phyloP scores from a whole-genome alignment of 257 asterid species.

The Perilla frutescens region DNA sequence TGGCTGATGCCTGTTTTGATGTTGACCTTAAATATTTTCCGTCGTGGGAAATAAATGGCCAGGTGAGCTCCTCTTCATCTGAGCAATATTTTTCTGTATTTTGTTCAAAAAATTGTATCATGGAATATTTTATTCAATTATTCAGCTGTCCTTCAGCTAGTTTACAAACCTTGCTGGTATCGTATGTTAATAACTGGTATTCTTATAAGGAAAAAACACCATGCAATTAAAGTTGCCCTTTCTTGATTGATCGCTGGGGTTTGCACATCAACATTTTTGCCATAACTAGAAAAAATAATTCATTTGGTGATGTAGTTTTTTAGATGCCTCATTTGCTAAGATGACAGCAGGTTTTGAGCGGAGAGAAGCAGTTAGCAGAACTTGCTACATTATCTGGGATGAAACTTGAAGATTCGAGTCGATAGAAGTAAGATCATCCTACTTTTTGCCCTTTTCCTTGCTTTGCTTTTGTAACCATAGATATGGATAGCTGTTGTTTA shows the following conservation, averaged over 20 bases:
- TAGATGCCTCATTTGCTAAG: slow-evolving; percentile 12
- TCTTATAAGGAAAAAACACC: background rate
- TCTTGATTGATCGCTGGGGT: background rate
- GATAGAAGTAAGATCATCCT: slow-evolving; percentile 37
- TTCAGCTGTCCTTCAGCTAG: background rate
- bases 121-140: too few relatives aligned
- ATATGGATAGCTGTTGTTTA: background rate
- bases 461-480: background rate
- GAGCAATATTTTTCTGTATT: background rate
- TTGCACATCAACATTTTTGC: background rate
- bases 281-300: background rate
- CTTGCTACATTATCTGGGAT: slow-evolving; percentile 79
- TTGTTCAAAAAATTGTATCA: background rate
- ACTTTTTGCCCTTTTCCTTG: background rate
- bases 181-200: background rate
- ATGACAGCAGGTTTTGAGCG: slow-evolving; percentile 65
- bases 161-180: slow-evolving; percentile 2
- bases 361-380: slow-evolving; percentile 69
- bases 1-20: slow-evolving; percentile 69
- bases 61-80: slow-evolving; percentile 52
- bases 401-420: slow-evolving; percentile 59
- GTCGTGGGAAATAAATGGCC: slow-evolving; percentile 79
- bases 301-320: background rate
- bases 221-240: background rate
- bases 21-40: slow-evolving; percentile 75